Evolutionary conservation across 108 stramenopile species (phyloP).

Genomic region (Stephanodiscus minutulus): DNA sequence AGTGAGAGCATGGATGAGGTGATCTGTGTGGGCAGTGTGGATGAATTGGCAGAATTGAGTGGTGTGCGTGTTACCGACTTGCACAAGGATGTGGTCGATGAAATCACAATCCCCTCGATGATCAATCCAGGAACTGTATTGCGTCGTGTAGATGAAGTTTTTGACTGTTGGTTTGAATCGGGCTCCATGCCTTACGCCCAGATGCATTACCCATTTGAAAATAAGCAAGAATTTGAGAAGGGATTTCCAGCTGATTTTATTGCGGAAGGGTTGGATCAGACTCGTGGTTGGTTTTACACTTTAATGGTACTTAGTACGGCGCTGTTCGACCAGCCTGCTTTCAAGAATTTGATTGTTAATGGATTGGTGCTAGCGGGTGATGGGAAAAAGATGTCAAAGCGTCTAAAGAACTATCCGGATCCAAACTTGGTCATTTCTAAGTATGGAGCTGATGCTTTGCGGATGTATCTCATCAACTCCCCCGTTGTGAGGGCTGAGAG

Average conservation of each 20-base stretch:
- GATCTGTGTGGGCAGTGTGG: conserved; percentile 93
- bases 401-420: conserved; percentile 99
- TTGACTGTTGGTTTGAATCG: conserved; percentile 99
- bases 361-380: conserved; percentile 97
- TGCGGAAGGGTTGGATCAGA: conserved; percentile 99
- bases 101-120: conserved; percentile 95
- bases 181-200: conserved; percentile 99
- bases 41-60: conserved; percentile 90
- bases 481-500: conserved; percentile 99
- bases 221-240: conserved; percentile 94
- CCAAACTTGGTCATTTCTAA: conserved; percentile 89
- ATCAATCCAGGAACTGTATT: conserved; percentile 88
- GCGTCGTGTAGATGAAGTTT: conserved; percentile 96
- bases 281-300: conserved; percentile 99
- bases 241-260: conserved; percentile 99
- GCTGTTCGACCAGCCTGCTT: conserved; percentile 97
- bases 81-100: conserved; percentile 95
- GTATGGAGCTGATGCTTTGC: conserved; percentile 98
- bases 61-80: conserved; percentile 88
- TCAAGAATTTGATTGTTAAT: conserved; percentile 98
- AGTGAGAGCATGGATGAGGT: conserved; percentile 93
- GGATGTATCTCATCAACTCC: conserved; percentile 99
- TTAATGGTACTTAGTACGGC: conserved; percentile 99
- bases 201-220: conserved; percentile 99
- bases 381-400: conserved; percentile 99